Percentiles rank a stretch among this genome's conserved stretches.
phyloP scores from a whole-genome alignment of 805 yeast species.

The Brettanomyces sp. region DNA sequence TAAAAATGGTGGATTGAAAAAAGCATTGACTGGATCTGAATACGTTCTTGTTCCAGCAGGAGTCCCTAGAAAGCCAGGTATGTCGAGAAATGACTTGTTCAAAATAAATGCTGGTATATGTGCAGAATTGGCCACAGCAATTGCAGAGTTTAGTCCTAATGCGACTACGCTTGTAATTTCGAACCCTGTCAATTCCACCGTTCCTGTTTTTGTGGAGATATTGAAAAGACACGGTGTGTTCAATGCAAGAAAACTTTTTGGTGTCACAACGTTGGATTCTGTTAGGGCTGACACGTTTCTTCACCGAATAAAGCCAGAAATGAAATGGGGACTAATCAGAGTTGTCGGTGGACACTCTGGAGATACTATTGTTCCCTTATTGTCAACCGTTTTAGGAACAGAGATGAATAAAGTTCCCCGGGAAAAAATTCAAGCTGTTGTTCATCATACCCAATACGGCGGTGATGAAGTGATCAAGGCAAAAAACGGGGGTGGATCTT shows the following conservation, averaged over 20 bases:
- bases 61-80: slow-evolving; percentile 56
- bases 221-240: slow-evolving; percentile 58
- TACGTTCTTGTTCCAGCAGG: slow-evolving; percentile 53
- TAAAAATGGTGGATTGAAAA: slow-evolving; percentile 24
- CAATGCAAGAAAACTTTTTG: slow-evolving; percentile 68
- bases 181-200: slow-evolving; percentile 90
- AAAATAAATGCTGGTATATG: slow-evolving; percentile 62
- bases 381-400: slow-evolving; percentile 34
- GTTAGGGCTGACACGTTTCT: slow-evolving; percentile 82
- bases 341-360: slow-evolving; percentile 96
- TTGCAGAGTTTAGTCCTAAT: slow-evolving; percentile 61
- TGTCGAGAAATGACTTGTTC: slow-evolving; percentile 57
- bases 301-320: slow-evolving; percentile 1
- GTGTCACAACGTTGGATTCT: slow-evolving; percentile 82
- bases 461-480: slow-evolving; percentile 95
- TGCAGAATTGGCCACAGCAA: slow-evolving; percentile 60
- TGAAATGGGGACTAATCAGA: slow-evolving; percentile 31
- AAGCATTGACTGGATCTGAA: slow-evolving; percentile 36
- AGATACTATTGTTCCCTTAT: slow-evolving; percentile 84
- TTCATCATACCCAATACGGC: slow-evolving; percentile 88
- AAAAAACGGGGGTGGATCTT: slow-evolving; percentile 90
- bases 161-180: slow-evolving; percentile 79
- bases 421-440: slow-evolving; percentile 41
- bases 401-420: slow-evolving; percentile 20
- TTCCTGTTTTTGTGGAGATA: slow-evolving; percentile 79